phyloP scores from a whole-genome alignment of 179 eudicot genomes.

The Carnegiea gigantea region DNA sequence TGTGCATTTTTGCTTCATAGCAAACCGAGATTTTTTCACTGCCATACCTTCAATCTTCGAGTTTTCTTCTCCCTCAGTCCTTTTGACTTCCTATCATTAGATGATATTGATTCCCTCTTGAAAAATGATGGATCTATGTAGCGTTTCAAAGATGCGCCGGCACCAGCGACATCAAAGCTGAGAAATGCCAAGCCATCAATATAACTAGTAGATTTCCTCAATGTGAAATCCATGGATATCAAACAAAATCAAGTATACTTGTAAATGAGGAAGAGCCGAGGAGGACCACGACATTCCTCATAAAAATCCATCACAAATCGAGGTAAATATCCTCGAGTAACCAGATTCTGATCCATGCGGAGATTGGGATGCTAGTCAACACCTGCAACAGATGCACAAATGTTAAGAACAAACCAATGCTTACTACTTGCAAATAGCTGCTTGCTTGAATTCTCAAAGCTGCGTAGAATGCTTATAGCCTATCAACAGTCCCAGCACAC shows the following conservation, averaged over 20 bases:
- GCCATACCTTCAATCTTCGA: conserved; percentile 75
- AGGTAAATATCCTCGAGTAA: no score
- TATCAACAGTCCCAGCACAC: not conserved
- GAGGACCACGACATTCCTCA: no score
- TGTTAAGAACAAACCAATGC: no score
- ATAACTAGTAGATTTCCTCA: conserved; percentile 6
- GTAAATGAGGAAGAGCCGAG: not conserved
- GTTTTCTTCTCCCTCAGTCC: conserved; percentile 75
- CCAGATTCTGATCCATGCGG: no score
- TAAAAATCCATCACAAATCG: no score
- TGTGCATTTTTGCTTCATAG: not conserved
- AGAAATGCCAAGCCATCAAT: conserved; percentile 16
- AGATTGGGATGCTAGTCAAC: no score
- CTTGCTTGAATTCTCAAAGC: not conserved
- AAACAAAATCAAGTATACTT: conserved; percentile 49
- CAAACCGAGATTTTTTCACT: not conserved
- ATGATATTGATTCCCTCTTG: conserved; percentile 52
- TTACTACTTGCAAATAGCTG: not conserved
- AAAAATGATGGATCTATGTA: conserved; percentile 96
- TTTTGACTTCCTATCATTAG: conserved; percentile 50
- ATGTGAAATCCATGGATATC: not conserved
- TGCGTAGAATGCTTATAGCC: not conserved
- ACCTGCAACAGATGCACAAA: no score
- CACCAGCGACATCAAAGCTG: conserved; percentile 99
- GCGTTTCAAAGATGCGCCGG: conserved; percentile 95